phyloP scores from a whole-genome alignment of 2,329 filamentous ascomycete species.

The Colletotrichum lentis region DNA sequence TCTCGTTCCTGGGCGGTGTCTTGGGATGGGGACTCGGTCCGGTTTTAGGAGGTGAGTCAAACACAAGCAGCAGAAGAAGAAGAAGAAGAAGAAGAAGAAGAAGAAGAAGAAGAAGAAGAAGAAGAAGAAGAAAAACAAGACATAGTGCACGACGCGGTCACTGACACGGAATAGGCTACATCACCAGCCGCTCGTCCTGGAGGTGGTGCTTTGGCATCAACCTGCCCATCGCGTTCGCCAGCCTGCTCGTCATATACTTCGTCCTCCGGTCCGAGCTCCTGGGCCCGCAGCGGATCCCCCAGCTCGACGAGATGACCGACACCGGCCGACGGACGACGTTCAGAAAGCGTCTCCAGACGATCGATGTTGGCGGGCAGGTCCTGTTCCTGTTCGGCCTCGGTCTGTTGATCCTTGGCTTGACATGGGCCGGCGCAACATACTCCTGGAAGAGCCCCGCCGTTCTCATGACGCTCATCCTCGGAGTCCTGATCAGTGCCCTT shows the following conservation, averaged over 20 bases:
- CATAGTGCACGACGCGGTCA: not conserved
- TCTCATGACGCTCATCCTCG: slow-evolving; percentile 58
- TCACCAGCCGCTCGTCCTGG: slow-evolving; percentile 63
- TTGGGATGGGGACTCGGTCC: slow-evolving; percentile 67
- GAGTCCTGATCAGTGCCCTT: slow-evolving; percentile 49
- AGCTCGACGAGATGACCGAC: slow-evolving; percentile 52
- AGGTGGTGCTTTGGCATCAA: slow-evolving; percentile 73
- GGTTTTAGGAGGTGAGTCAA: slow-evolving; percentile 61
- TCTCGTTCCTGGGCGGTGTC: slow-evolving; percentile 66
- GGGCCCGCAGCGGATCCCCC: slow-evolving; percentile 58
- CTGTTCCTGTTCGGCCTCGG: slow-evolving; percentile 65
- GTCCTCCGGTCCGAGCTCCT: slow-evolving; percentile 67
- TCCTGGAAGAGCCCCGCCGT: slow-evolving; percentile 60
- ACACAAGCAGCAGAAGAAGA: no score
- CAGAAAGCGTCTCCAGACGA: slow-evolving; percentile 57
- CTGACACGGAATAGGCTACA: slow-evolving; percentile 48
- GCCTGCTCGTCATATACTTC: slow-evolving; percentile 62
- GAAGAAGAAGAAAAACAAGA: no score
- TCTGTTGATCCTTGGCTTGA: slow-evolving; percentile 62
- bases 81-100: no score
- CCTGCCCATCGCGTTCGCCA: slow-evolving; percentile 62
- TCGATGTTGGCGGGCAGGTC: slow-evolving; percentile 65
- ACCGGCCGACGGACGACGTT: slow-evolving; percentile 48
- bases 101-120: no score
- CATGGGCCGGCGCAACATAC: slow-evolving; percentile 65